These are phyloP conservation scores for Teratosphaeria nubilosa DNA, from an alignment of 2,329 filamentous ascomycete species.

Conservation along the genomic window DNA sequence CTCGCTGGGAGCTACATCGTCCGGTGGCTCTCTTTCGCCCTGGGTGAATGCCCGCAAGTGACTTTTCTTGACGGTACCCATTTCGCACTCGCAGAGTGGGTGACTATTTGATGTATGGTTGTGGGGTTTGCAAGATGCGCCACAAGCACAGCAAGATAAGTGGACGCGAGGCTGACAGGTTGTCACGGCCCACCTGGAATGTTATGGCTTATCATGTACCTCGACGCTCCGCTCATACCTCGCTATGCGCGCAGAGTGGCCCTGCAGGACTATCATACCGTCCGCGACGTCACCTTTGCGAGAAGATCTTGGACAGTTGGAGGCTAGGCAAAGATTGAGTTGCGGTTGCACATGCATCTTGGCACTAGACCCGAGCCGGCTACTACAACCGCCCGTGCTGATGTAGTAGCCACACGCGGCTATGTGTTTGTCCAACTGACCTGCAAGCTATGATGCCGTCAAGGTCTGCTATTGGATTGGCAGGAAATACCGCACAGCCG, in stretches of 20 bases:
- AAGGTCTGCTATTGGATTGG: no score
- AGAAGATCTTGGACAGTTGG: neutral
- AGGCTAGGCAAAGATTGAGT: neutral
- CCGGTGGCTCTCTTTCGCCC: neutral
- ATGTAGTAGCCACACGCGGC: neutral
- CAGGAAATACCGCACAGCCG: neutral
- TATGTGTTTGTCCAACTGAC: neutral
- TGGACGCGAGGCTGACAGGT: neutral
- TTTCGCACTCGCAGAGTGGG: neutral
- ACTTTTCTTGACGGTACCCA: neutral
- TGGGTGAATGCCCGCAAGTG: neutral
- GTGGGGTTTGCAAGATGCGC: neutral
- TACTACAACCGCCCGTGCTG: neutral
- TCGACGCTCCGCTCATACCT: neutral
- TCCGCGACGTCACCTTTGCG: neutral
- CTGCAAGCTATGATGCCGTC: no score
- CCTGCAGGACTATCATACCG: neutral
- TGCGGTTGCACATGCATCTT: neutral
- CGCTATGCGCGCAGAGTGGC: neutral
- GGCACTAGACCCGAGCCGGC: neutral
- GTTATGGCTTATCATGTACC: neutral
- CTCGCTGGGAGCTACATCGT: conserved; percentile 4
- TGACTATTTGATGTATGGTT: neutral
- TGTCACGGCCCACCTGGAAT: neutral
- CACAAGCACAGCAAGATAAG: neutral